Percentiles rank a stretch among this genome's conserved stretches.
Conservation (phyloP, 331 rosid species). For the Rhamnella rubrinervis region DNA sequence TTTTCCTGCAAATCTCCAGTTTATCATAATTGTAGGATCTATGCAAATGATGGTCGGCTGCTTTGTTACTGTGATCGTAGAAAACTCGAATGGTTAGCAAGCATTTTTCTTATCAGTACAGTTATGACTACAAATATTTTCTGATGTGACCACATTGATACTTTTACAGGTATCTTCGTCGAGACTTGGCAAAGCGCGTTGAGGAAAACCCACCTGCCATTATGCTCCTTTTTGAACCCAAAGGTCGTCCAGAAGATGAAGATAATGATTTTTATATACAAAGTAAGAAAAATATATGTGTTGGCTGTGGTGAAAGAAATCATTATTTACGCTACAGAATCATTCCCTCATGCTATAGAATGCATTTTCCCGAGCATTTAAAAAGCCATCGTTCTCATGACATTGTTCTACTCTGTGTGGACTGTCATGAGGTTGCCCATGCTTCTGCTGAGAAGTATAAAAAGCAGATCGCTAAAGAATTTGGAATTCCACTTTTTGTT, state of each 20-base stretch:
- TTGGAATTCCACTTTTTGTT: constrained; percentile 89
- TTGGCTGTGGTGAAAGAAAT: constrained; percentile 89
- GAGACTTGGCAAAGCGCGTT: constrained; percentile 74
- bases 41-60: constrained; percentile 89
- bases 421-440: constrained; percentile 97
- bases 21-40: constrained; percentile 93
- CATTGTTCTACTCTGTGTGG: constrained; percentile 94
- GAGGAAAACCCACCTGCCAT: constrained; percentile 89
- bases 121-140: constrained; percentile 12
- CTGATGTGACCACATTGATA: constrained; percentile 25
- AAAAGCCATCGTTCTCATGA: constrained; percentile 99
- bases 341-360: constrained; percentile 93
- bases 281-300: constrained; percentile 87
- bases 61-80: constrained; percentile 94
- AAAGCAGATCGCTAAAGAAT: constrained; percentile 73
- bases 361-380: constrained; percentile 95
- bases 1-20: constrained; percentile 95
- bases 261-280: constrained; percentile 88
- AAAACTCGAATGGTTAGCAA: constrained; percentile 90
- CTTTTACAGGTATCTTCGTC: constrained; percentile 66
- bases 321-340: constrained; percentile 92
- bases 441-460: constrained; percentile 95
- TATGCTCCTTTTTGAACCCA: constrained; percentile 94
- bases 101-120: constrained; percentile 23
- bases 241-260: constrained; percentile 98